A percentile compares a stretch with the other conserved stretches of the same genome.
phyloP scores from a whole-genome alignment of 2,329 filamentous ascomycete species.

The Epichloe festucae region DNA sequence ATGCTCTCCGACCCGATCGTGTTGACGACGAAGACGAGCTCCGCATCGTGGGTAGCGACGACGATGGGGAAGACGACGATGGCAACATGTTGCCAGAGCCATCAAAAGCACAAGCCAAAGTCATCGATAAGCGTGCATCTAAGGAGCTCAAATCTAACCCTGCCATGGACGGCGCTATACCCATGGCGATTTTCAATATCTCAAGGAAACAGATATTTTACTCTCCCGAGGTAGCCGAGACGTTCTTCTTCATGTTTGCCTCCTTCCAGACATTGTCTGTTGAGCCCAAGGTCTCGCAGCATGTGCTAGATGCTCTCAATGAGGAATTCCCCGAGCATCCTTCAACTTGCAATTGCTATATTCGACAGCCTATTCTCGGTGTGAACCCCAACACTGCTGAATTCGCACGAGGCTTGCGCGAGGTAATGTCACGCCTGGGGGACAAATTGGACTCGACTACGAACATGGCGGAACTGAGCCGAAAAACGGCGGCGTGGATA shows the following conservation, averaged over 20 bases:
- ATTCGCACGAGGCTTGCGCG: slow-evolving; percentile 60
- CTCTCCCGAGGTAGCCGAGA: slow-evolving; percentile 50
- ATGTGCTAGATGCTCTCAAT: slow-evolving; percentile 56
- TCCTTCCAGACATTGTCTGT: slow-evolving; percentile 55
- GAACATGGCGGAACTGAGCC: slow-evolving; percentile 31
- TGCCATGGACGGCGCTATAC: slow-evolving; percentile 84
- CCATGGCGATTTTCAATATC: slow-evolving; percentile 80
- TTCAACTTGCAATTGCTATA: slow-evolving; percentile 55
- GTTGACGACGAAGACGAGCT: slow-evolving; percentile 37
- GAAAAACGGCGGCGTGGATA: slow-evolving; percentile 41
- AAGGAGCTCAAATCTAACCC: slow-evolving; percentile 58
- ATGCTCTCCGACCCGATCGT: slow-evolving; percentile 31
- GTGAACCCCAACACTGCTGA: slow-evolving; percentile 49
- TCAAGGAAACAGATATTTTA: slow-evolving; percentile 67
- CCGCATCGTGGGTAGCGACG: slow-evolving; percentile 29
- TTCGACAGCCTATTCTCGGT: slow-evolving; percentile 57
- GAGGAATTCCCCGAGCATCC: slow-evolving; percentile 46
- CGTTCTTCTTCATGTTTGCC: slow-evolving; percentile 71
- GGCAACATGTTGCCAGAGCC: slow-evolving; percentile 32
- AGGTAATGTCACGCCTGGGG: slow-evolving; percentile 50
- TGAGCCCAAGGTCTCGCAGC: slow-evolving; percentile 52
- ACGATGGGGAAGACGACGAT: slow-evolving; percentile 31
- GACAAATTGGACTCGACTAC: slow-evolving; percentile 30
- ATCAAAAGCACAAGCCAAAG: slow-evolving; percentile 26
- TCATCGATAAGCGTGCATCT: slow-evolving; percentile 32